phyloP scores from a whole-genome alignment of 2,329 filamentous ascomycete genomes.

The Arthroderma sp. region DNA sequence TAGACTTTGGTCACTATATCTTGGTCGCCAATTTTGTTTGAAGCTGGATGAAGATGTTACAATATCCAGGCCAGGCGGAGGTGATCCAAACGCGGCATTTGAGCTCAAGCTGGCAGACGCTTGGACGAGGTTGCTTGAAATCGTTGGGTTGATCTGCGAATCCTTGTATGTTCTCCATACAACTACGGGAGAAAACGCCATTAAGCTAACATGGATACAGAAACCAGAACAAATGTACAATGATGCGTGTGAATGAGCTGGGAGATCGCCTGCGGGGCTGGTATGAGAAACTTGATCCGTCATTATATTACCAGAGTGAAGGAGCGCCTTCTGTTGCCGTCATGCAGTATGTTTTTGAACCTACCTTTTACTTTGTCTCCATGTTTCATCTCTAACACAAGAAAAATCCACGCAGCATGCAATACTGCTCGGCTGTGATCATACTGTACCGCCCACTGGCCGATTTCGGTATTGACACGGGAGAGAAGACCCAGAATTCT shows the following conservation, averaged over 20 bases:
- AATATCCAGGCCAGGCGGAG: background rate
- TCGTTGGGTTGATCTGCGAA: slow-evolving; percentile 10
- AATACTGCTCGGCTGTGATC: slow-evolving; percentile 6
- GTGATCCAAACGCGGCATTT: background rate
- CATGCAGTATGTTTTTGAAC: slow-evolving; percentile 4
- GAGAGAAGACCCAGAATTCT: background rate
- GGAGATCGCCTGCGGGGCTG: slow-evolving; percentile 7
- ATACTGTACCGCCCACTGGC: slow-evolving; percentile 6
- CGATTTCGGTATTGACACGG: slow-evolving; percentile 3
- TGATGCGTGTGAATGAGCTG: slow-evolving; percentile 5
- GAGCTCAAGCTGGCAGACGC: slow-evolving; percentile 8
- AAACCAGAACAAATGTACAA: slow-evolving; percentile 3
- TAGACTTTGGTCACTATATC: slow-evolving; percentile 10
- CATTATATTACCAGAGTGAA: slow-evolving; percentile 3
- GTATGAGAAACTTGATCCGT: slow-evolving; percentile 7
- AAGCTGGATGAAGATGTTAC: slow-evolving; percentile 7
- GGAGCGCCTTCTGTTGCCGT: slow-evolving; percentile 3
- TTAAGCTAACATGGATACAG: slow-evolving; percentile 1
- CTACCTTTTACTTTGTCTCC: background rate
- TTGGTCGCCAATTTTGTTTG: slow-evolving; percentile 10
- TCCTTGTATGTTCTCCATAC: slow-evolving; percentile 2
- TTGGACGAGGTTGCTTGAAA: slow-evolving; percentile 8
- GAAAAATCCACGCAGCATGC: slow-evolving; percentile 2
- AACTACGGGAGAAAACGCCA: background rate
- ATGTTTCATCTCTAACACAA: background rate